phyloP scores from a whole-genome alignment of 257 asterid species.

The Solanum gracilifrons region DNA sequence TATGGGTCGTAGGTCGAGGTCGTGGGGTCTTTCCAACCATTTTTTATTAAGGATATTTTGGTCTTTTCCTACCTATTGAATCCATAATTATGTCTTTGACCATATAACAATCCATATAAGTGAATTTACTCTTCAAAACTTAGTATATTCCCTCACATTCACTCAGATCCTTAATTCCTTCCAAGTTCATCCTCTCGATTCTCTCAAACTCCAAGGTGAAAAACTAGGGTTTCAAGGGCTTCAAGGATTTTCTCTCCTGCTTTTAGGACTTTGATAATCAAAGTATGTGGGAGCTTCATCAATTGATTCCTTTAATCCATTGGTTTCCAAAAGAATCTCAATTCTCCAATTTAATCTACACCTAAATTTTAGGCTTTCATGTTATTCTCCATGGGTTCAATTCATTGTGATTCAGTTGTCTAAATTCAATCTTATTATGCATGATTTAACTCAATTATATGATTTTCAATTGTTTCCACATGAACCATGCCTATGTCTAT shows the following conservation, averaged over 20 bases:
- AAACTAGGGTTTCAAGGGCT: neutral
- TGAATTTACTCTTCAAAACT: neutral
- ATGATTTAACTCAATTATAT: neutral
- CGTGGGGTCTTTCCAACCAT: neutral
- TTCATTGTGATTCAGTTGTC: too few relatives aligned
- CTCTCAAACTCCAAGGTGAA: neutral
- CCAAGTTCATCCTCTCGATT: neutral
- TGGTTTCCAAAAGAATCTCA: neutral
- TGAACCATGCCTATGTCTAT: neutral
- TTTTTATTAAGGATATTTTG: too few relatives aligned
- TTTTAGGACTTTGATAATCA: neutral
- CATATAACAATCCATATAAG: neutral
- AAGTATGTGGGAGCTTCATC: neutral
- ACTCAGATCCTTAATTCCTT: neutral
- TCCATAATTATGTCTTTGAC: neutral
- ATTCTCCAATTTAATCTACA: neutral
- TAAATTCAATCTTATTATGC: neutral
- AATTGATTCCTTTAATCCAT: neutral
- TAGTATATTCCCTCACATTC: neutral
- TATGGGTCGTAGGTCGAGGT: neutral
- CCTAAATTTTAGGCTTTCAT: neutral
- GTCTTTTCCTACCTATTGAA: neutral
- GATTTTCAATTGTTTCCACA: neutral
- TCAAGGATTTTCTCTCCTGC: too few relatives aligned
- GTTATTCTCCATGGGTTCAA: neutral